Evolutionary conservation across 2,329 filamentous ascomycete genomes (phyloP), one percentile per base, ranked within the genome.

Genomic region (Colletotrichum magnum): DNA sequence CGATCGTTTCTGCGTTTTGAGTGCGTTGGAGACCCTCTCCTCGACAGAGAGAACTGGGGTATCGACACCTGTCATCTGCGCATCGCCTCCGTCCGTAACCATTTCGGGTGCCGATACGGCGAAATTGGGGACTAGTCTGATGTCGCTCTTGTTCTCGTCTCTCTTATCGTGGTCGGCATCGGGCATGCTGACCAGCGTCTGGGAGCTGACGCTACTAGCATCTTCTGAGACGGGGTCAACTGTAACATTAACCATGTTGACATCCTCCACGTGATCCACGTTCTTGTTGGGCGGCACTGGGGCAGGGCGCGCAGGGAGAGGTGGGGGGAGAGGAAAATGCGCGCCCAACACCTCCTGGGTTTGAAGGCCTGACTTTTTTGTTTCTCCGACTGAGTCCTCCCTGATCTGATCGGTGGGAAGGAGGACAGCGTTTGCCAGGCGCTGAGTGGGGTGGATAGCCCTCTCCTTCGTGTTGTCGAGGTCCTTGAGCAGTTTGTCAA

Each of bases 401-500:
- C 61, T 39, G 26, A 66, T 47, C 28, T 70, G 52, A 18, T 58
- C 51, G n/a, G 61, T 85, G 3, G 84, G 84, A 2, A 93, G 88
- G 24, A 97, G 84, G 1, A 94, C 94, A 47, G 95, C 88, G 58
- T 94, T 91, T 28, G 94, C 94, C 41, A 98, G 86, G 72, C 94
- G 89, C 73, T 92, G 91, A 4, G 91, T 90, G 2, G 94, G 94
- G 51, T 86, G 89, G 36, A 95, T 89, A 16, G 87, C 90, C 12
- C 85, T 81, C 48, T 86, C 83, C 5, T 88, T 82, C 1, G 92
- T 90, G 1, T 84, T 87, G 68, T 92, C 90, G 76, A 97, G 89
- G 67, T 90, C 87, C 10, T 87, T 79, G 75, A 97, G 97, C 0
- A 97, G 83, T 4, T 81, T 83, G 28, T 87, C 87, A 48, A 98